phyloP scores from a whole-genome alignment of 768 basidiomycete species.

The Tricholoma terreum region DNA sequence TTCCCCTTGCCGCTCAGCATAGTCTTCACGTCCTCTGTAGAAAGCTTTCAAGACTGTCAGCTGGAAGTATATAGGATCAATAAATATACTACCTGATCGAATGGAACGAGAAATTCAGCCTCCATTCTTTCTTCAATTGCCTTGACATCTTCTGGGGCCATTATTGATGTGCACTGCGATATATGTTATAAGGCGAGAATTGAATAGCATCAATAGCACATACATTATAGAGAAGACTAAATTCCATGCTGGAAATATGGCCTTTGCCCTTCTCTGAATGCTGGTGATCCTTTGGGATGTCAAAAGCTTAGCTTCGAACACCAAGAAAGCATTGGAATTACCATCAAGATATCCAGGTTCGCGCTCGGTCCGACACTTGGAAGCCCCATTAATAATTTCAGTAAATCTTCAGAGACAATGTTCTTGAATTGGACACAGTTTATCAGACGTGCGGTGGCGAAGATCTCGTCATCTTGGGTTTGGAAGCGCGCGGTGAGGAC shows the following conservation, averaged over 20 bases:
- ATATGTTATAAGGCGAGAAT: not conserved
- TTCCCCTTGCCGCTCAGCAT: not conserved
- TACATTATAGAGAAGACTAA: constrained; percentile 15
- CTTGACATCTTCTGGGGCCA: constrained; percentile 5
- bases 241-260: constrained; percentile 15
- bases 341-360: constrained; percentile 14
- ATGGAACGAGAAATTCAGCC: not conserved
- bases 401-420: constrained; percentile 21
- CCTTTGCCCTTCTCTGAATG: constrained; percentile 12
- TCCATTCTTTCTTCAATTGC: not conserved
- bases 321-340: not conserved
- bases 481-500: not conserved
- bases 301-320: not conserved
- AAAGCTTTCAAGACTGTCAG: not conserved
- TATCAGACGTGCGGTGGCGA: constrained; percentile 20
- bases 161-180: constrained; percentile 5
- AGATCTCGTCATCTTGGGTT: constrained; percentile 26
- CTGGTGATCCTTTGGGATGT: constrained; percentile 5
- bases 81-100: not conserved
- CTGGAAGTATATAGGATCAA: not conserved
- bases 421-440: constrained; percentile 26
- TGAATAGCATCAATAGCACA: not conserved
- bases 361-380: constrained; percentile 13
- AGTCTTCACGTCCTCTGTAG: not conserved
- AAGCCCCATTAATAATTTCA: constrained; percentile 24